phyloP scores from a whole-genome alignment of 371 early-diverging fungal species.

The Zancudomyces culisetae region DNA sequence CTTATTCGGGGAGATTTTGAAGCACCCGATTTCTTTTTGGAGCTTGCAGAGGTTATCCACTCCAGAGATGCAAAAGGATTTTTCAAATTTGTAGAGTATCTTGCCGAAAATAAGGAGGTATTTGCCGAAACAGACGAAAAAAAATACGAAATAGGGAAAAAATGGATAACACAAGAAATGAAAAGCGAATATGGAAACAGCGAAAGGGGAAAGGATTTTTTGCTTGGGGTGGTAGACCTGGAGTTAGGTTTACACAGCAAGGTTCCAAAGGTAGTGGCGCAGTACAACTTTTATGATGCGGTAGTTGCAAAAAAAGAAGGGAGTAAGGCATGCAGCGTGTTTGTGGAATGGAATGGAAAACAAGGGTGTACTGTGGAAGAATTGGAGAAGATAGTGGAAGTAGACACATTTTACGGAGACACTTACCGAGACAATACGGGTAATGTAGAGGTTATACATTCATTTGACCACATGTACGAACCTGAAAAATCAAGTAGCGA shows the following conservation, averaged over 20 bases:
- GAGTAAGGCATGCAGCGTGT: too few relatives aligned
- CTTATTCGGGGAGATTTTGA: background rate
- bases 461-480: slow-evolving; percentile 18
- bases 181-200: slow-evolving; percentile 2
- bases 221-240: slow-evolving; percentile 13
- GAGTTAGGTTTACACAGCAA: slow-evolving; percentile 31
- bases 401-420: slow-evolving; percentile 8
- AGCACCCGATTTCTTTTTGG: background rate
- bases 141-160: slow-evolving; percentile 26
- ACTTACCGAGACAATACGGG: slow-evolving; percentile 33
- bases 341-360: slow-evolving; percentile 14
- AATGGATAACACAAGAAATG: slow-evolving; percentile 15
- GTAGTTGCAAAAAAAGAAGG: slow-evolving; percentile 21
- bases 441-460: slow-evolving; percentile 22
- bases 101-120: slow-evolving; percentile 14
- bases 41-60: background rate
- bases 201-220: background rate
- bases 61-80: slow-evolving; percentile 8
- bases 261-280: slow-evolving; percentile 61
- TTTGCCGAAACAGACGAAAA: slow-evolving; percentile 12
- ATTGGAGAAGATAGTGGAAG: slow-evolving; percentile 12
- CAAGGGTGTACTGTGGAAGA: too few relatives aligned
- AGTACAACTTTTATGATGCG: slow-evolving; percentile 52
- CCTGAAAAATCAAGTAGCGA: slow-evolving; percentile 13
- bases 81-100: slow-evolving; percentile 32